Evolutionary conservation across 208 protist genomes (phyloP), one percentile per base, ranked within the genome.

Genomic region (Acanthamoeba royreba): DNA sequence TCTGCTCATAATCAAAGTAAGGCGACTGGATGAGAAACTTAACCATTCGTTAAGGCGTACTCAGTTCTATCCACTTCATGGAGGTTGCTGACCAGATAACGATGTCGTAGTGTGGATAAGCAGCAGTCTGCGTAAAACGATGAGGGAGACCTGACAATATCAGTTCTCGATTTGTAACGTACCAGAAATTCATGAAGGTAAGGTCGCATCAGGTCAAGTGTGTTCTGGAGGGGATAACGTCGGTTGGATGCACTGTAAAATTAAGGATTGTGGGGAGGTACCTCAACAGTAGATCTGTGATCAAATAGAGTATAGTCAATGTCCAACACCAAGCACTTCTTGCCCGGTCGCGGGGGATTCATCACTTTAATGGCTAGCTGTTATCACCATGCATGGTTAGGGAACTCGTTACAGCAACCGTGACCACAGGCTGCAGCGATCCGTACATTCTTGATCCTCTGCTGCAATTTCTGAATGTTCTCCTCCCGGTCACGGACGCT

Each of bases 251-350:
- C 9, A 55, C 49, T 9, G 49, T 55, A 55, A 55, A 55, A 25
- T 19, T 55, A 55, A 19, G 49, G 13, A 15, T 63, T 17, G 55
- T 19, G 17, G 33, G 31, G 40, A 15, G 28, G 38, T 85, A 85
- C 74, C 74, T 85, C 74, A n/a, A 53, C 74, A 7, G 58, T 55
- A 13, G 85, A 91, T 35, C 58, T 25, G 43, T 91, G 85, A 33
- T 91, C 85, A 31, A 91, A 91, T 17, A 91, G 49, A 13, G 85
- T 91, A 40, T 91, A 91, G 85, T 91, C 85, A 35, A 91, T 91
- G 58, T 91, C 85, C 35, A 91, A 22, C 17, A 91, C 85, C 31
- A 91, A 49, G 43, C 49, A 72, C 40, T 91, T 55, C 58, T 91
- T 91, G 2, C 85, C 85, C 8, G 49, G 49, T 0, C 85, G 49